Base-by-base conservation (phyloP, 1,139 yeast genomes). In the Saccharomyces hybrid region DNA sequence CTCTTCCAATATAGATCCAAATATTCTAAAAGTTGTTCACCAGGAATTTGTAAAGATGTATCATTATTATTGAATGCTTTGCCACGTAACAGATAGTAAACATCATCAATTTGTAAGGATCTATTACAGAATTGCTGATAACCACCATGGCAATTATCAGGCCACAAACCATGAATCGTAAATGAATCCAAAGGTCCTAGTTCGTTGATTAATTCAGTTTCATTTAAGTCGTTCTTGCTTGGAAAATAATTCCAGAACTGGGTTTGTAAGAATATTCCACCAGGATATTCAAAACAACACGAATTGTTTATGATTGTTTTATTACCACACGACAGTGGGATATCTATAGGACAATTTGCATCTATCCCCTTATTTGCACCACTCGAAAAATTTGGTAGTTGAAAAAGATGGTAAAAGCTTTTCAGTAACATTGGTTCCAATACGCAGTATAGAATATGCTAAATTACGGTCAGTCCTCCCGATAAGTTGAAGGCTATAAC, bases 241-340 rank as follows among this genome's bases (percentile, higher is more conserved):
- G 97, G 97, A 57, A 75, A 75, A 66, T 87, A 88, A 70, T 90
- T 96, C 98, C 98, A 93, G 71, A 91, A 90, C 69, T 93, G 98
- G 0, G 98, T 88, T 64, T 84, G 88, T 50, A 91, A 71, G 46
- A 91, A 75, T 14, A 90, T 78, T 1, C 98, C 97, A 34, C 95
- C 93, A 2, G 96, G 95, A 51, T 83, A 79, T 67, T 91, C 97
- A 69, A 84, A 88, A 69, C 98, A 93, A 67, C 99, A 93, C 1
- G 83, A 69, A 64, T 86, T 79, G 1, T 62, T 70, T 14, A 77
- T 73, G 1, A 73, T 72, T 0, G 79, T 72, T 5, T 62, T 55
- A 56, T 78, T 78, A 3, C 78, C 70, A 64, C 96, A 87, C n/a
- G 89, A 79, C 34, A 80, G 69, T 0, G 96, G 96, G 1, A 79